A percentile compares a stretch with the other conserved stretches of the same genome.
Evolutionary conservation across 495 filamentous ascomycete species (phyloP).

Genomic region (Aspergillus leporis): DNA sequence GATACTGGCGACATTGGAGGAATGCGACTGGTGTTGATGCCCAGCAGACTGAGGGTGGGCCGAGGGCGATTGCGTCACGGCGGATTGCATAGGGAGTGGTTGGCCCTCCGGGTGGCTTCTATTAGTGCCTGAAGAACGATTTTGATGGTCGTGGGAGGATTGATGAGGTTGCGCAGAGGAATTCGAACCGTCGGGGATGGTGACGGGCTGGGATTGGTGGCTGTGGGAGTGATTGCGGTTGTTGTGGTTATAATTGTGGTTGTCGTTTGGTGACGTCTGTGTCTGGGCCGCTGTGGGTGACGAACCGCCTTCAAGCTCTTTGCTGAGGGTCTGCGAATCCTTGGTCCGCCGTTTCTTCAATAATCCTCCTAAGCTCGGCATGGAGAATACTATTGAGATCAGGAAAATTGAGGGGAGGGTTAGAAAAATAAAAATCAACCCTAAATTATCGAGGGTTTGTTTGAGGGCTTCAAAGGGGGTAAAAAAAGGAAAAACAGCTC

Average conservation of each 20-base stretch:
- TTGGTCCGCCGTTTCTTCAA: slow-evolving; percentile 98
- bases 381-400: slow-evolving; percentile 27
- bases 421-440: slow-evolving; percentile 9
- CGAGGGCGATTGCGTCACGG: slow-evolving; percentile 34
- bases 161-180: slow-evolving; percentile 12
- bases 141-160: slow-evolving; percentile 20
- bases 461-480: neutral
- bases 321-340: slow-evolving; percentile 60
- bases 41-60: slow-evolving; percentile 19
- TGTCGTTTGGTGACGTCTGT: slow-evolving; percentile 46
- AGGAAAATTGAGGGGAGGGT: slow-evolving; percentile 2
- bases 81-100: slow-evolving; percentile 46
- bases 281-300: slow-evolving; percentile 55
- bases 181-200: slow-evolving; percentile 9
- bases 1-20: slow-evolving; percentile 46
- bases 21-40: slow-evolving; percentile 28
- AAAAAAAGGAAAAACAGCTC: neutral
- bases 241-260: slow-evolving; percentile 35
- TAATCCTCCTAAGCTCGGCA: slow-evolving; percentile 64
- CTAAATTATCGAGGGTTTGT: slow-evolving; percentile 6
- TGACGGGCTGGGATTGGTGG: slow-evolving; percentile 24
- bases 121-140: slow-evolving; percentile 19
- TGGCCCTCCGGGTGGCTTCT: slow-evolving; percentile 23
- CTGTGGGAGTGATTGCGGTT: slow-evolving; percentile 26
- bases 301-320: slow-evolving; percentile 53